Base-by-base conservation (phyloP, 257 asterid genomes). In the Solanum dulcamara region DNA sequence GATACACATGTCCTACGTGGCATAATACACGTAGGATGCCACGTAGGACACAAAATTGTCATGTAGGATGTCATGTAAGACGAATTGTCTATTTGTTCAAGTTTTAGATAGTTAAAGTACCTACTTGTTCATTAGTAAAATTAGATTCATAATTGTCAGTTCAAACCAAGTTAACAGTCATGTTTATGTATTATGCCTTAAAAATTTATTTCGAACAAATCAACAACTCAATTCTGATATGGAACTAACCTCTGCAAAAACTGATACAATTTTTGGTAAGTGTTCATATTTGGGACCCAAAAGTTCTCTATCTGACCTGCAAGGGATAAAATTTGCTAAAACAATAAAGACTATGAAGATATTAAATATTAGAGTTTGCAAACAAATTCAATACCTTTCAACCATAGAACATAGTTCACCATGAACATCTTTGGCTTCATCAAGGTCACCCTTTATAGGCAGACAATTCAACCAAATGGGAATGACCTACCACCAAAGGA, bases 401-500 rank as follows among this genome's bases (percentile, higher is more conserved):
- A 95, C 97, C 99, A 96, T 96, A 6, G 96, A 89, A 89, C 98
- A 94, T 64, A 90, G 98, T 50, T 95, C 97, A 32, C 89, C 99
- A 50, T 96, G 98, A 72, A 95, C 99, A 85, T 87, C 93, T 88
- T 95, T 94, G 28, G 98, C 98, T 88, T 96, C 98, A 83, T 88
- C 87, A 13, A 93, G 88, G 86, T 95, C 97, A 71, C 94, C 94
- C 88, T 93, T 96, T 85, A 96, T 88, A 2, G 99, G 99, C 89
- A 95, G 90, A 91, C 98, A 96, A 89, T 92, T 80, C 93, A 96
- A 87, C 99, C 98, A 96, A 40, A 97, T 97, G 66, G 97, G 97
- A 86, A 95, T 90, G 62, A 96, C 97, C 98, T 96, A 90, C 64
- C 64, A 86, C 57, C 0, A 86, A 83, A 44, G 10, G 6, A 22